Evolutionary conservation across 495 filamentous ascomycete genomes (phyloP), one percentile per base, ranked within the genome.

Genomic region (Hypoxylon intermedium): DNA sequence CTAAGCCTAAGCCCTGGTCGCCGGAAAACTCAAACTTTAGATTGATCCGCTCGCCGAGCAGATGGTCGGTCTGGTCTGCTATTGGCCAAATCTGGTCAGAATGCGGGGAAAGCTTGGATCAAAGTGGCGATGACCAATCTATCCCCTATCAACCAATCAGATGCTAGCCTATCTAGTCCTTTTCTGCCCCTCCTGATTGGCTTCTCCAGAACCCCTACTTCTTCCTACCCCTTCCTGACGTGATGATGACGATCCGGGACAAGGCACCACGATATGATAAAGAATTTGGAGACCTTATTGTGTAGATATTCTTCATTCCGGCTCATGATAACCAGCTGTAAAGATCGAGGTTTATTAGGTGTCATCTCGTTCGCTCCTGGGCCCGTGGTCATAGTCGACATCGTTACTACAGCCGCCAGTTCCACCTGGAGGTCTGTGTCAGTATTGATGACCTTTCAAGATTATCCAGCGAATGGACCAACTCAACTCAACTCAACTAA

Each of bases 41-140:
- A 63, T 63, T 53, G 53, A 53, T 63, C 60, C 60, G 60, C 53
- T 56, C 52, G 60, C 53, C 53, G 47, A 63, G 26, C 42, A 19
- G 21, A 44, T 36, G 9, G 5, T 52, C 30, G 21, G 23, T 21
- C 2, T 2, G 3, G 0, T 2, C 16, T 41, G 9, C 55, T 9
- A 65, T 65, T 65, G 61, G 61, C 11, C 26, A 36, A 37, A 34
- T 31, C 21, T 19, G 5, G 2, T 5, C 11, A 60, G 45, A 55
- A 51, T 65, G 61, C 61, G 61, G 61, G 61, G 61, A 65, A 52
- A 59, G 55, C 49, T 56, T 41, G 47, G 21, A 28, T 38, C 40
- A 47, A 11, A 23, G 49, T 55, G 55, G 50, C 60, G n/a, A 58
- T 54, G 41, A 49, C 42, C 43, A 58, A 64, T 33, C 40, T 45